phyloP scores from a whole-genome alignment of 164 flowering plant genomes.

The Buxus sempervirens region DNA sequence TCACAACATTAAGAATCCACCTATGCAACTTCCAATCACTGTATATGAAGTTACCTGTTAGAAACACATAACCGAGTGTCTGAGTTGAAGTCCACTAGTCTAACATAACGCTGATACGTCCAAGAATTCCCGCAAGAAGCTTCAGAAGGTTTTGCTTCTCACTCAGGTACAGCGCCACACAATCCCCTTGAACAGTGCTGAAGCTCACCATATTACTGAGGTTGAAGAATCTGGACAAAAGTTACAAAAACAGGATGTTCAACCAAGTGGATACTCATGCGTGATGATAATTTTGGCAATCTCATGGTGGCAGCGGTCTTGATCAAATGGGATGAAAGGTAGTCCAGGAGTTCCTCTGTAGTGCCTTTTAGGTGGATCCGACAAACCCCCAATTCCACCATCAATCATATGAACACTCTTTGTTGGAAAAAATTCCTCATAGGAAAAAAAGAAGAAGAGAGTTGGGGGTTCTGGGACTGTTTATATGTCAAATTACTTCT shows the following conservation, averaged over 20 bases:
- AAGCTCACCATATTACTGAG: constrained; percentile 53
- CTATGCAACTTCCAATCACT: constrained; percentile 62
- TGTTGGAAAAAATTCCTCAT: no score
- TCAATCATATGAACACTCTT: no score
- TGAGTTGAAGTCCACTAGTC: constrained; percentile 62
- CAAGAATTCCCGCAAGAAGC: constrained; percentile 41
- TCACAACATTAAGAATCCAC: no score
- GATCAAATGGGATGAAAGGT: constrained; percentile 39
- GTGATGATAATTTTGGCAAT: constrained; percentile 71
- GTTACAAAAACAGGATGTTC: constrained; percentile 58
- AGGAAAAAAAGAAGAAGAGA: no score
- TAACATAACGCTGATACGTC: constrained; percentile 53
- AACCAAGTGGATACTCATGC: constrained; percentile 72
- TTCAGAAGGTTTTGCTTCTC: constrained; percentile 51
- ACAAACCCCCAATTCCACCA: constrained; percentile 19
- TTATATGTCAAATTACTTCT: no score
- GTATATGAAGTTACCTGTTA: constrained; percentile 76
- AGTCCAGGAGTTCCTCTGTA: constrained; percentile 26
- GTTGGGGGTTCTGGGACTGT: no score
- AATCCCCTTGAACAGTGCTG: no score
- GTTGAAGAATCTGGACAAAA: constrained; percentile 56
- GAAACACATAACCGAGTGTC: constrained; percentile 46
- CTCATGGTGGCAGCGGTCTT: constrained; percentile 45
- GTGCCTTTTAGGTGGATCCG: constrained; percentile 48
- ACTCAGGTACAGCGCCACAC: no score